Conservation (phyloP, 305 asterid species). For the Solanum aculeatissimum region DNA sequence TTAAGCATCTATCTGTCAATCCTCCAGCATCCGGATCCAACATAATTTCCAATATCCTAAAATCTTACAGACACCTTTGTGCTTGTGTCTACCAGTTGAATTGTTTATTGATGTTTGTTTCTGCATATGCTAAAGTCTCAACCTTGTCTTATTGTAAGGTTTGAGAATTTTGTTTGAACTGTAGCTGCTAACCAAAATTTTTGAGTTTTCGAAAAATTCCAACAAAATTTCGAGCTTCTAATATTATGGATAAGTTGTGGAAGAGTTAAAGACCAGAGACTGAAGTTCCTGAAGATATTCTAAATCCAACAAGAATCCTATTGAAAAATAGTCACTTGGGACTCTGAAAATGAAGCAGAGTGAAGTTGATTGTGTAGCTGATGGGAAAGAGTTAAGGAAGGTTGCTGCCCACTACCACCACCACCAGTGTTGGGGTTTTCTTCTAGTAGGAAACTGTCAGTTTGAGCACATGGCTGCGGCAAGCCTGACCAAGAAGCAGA, state of each 20-base stretch:
- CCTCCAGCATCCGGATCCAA: not conserved
- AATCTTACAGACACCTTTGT: not conserved
- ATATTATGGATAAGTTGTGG: not conserved
- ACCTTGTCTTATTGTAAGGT: not conserved
- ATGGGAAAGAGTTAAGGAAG: not conserved
- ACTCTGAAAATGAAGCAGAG: not conserved
- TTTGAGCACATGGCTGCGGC: not conserved
- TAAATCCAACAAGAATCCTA: not conserved
- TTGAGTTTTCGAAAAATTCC: not conserved
- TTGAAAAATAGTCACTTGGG: not conserved
- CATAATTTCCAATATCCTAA: not conserved
- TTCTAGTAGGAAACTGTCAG: not conserved
- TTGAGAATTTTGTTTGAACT: not conserved
- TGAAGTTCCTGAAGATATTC: not conserved
- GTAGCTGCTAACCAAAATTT: not conserved
- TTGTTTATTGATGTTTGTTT: not conserved
- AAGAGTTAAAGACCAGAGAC: not conserved
- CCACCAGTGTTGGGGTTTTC: not conserved
- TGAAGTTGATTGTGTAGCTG: not conserved
- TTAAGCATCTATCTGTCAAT: not conserved
- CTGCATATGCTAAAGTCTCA: not conserved
- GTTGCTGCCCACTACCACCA: not conserved
- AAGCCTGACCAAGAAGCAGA: slow-evolving; percentile 33
- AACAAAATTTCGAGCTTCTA: not conserved
- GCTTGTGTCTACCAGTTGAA: not conserved